Base-by-base conservation (phyloP, 495 filamentous ascomycete genomes). In the Chaetomidium leptoderma region DNA sequence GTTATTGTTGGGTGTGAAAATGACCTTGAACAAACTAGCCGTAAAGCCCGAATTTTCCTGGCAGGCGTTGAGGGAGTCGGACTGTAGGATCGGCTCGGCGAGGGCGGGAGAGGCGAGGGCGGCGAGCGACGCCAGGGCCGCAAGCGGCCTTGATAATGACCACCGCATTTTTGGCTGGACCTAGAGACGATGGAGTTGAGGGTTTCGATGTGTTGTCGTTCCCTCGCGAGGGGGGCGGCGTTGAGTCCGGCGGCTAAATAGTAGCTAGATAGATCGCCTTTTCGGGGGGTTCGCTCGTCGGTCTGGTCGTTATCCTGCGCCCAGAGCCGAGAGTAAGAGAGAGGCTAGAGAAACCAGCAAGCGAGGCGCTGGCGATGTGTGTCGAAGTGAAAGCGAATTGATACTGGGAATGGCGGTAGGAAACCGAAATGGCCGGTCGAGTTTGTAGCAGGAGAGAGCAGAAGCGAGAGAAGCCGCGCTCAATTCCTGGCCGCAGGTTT, bases 11-110 rank as follows among this genome's bases (percentile, higher is more conserved):
- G 90, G 89, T 4, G 86, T 90, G 69, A 90, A 93, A 53, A 78
- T 73, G 67, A 93, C 86, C 50, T 88, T 85, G 79, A 95, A 93
- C 39, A 91, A 77, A 59, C 85, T 89, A 49, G 90, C 90, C 2
- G 86, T 85, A 69, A 95, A 92, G 62, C 84, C 85, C 13, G 86
- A 88, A 65, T 89, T 85, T 29, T 83, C 78, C 73, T 90, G 87
- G 69, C 90, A 95, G 43, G 88, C 72, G 67, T 85, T 89, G 52
- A 93, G 76, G 21, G 89, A 89, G 61, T 82, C 86, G 42, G 89
- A 90, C 68, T 85, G 73, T 54, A 93, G 68, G 66, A 76, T 72
- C 17, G 65, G 61, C 42, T 68, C 65, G 51, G 63, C 70, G 24
- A 60, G 63, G 39, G 54, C 64, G 16, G 62, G 60, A 30, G 51